Evolutionary conservation across 176 grass and related monocot species (phyloP).

Genomic region (Aegilops longissima): DNA sequence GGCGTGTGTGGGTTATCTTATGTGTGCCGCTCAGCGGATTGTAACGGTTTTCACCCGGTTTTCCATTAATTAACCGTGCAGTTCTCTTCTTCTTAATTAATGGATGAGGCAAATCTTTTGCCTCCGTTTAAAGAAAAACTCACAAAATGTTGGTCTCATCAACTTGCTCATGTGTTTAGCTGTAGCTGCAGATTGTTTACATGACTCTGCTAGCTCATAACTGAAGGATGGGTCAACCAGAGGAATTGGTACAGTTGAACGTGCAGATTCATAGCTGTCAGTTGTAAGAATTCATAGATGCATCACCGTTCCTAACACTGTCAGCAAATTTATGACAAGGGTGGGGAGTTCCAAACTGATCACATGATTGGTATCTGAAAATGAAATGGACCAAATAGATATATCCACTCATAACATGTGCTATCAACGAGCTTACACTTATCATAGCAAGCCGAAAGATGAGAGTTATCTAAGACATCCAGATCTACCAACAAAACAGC

Average conservation of each 20-base stretch:
- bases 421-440: not conserved
- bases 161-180: not conserved
- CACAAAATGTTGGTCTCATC: not conserved
- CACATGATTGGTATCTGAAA: not conserved
- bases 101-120: too few relatives aligned
- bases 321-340: not conserved
- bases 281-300: not conserved
- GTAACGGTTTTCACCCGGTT: too few relatives aligned
- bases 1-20: too few relatives aligned
- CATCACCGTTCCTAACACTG: not conserved
- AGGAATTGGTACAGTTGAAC: not conserved
- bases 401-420: not conserved
- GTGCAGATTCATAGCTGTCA: not conserved
- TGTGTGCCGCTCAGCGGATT: too few relatives aligned
- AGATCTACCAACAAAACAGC: slow-evolving; percentile 34
- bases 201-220: not conserved
- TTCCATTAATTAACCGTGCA: too few relatives aligned
- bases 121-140: not conserved
- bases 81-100: too few relatives aligned
- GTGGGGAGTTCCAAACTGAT: not conserved
- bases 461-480: not conserved
- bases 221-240: not conserved
- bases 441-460: not conserved
- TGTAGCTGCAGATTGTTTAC: not conserved
- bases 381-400: not conserved